Conservation (phyloP, 208 protist genomes). For the Strigomonas oncopelti region DNA sequence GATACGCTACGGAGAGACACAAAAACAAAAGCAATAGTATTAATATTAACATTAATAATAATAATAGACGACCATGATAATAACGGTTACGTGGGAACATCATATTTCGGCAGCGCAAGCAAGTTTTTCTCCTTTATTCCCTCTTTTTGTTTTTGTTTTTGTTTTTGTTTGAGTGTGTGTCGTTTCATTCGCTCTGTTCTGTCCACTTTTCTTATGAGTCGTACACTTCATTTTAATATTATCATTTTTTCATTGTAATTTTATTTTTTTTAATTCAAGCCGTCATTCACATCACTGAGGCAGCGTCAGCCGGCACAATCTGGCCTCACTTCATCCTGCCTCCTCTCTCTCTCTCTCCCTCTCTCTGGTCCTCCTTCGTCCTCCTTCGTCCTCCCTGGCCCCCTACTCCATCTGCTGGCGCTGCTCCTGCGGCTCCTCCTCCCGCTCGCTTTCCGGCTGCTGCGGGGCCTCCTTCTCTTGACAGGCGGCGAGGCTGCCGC, state of each 20-base stretch:
- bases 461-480: no score
- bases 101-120: not conserved
- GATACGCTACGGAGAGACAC: not conserved
- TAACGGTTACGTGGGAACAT: not conserved
- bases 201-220: not conserved
- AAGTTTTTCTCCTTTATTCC: not conserved
- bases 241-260: not conserved
- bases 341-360: not conserved
- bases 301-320: no score
- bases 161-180: not conserved
- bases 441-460: not conserved
- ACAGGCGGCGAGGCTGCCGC: no score
- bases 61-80: not conserved
- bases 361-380: not conserved
- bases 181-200: not conserved
- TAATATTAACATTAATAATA: not conserved
- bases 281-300: not conserved
- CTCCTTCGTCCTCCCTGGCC: not conserved
- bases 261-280: constrained; percentile 5
- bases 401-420: not conserved
- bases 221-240: not conserved
- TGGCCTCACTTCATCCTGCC: no score
- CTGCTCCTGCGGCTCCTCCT: not conserved
- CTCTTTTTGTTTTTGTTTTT: not conserved
- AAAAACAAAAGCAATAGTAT: not conserved